Base-by-base conservation (phyloP, 306 rosid genomes). In the Casuarina equisetifolia region DNA sequence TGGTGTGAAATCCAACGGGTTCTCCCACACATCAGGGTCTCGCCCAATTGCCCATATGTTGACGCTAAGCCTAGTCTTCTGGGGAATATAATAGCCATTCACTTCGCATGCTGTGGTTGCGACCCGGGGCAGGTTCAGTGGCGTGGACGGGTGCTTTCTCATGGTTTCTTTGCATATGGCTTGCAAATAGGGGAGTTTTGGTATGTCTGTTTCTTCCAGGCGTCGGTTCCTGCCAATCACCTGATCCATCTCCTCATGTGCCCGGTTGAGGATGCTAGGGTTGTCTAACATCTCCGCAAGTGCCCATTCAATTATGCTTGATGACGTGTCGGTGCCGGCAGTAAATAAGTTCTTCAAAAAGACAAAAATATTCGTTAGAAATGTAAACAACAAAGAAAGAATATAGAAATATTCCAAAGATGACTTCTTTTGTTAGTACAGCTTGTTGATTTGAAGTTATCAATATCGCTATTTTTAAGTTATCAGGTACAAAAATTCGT, bases 1-100 rank as follows among this genome's bases (percentile, higher is more conserved):
- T 0, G 90, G 90, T 2, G 51, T 82, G 66, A 80, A 87, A 42
- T 80, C 85, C 69, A 82, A 43, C 0, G 90, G 88, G 12, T 78
- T 77, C 8, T 82, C 88, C 90, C 90, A 87, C 49, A 84, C 88
- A 2, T 79, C n/a, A 0, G 86, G 85, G 81, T 87, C 90, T n/a
- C 90, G 59, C 4, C 90, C 90, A 6, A 87, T 87, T 11, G 83
- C 90, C 90, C 90, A 87, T 4, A 87, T 77, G 80, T 87, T 87
- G 38, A 87, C 88, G 32, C 62, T 87, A 0, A 84, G 70, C 74
- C 88, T 78, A 0, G 88, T 80, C 78, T 80, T 82, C 81, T 77
- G 57, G 0, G 88, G 90, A 10, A 87, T 82, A 79, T 84, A 84
- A 13, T 68, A 83, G 42, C 88, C 88, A 61, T 87, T 69, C 40